Evolutionary conservation across 192 early-diverging fungal genomes (phyloP).

Genomic region (Coemansia sp.): DNA sequence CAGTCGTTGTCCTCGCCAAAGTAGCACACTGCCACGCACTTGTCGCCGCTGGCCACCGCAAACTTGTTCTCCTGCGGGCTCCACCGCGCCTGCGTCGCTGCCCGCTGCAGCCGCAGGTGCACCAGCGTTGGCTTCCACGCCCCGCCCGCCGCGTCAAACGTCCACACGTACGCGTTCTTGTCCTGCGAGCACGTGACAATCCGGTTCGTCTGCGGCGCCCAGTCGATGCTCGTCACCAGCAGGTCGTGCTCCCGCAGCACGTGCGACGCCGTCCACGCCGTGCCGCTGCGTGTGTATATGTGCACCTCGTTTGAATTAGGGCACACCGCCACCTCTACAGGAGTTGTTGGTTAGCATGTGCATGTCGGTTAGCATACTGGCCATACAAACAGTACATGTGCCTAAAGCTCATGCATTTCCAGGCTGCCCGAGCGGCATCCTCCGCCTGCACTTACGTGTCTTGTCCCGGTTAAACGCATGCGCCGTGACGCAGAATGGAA

Average conservation of each 20-base stretch:
- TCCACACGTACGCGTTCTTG: slow-evolving; percentile 99
- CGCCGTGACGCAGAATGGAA: slow-evolving; percentile 74
- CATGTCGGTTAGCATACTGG: too few species aligned
- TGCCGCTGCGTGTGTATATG: slow-evolving; percentile 70
- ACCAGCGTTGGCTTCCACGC: slow-evolving; percentile 91
- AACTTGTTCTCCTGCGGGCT: slow-evolving; percentile 97
- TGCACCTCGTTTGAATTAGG: slow-evolving; percentile 89
- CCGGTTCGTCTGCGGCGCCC: slow-evolving; percentile 91
- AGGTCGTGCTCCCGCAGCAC: slow-evolving; percentile 92
- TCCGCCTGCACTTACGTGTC: slow-evolving; percentile 60
- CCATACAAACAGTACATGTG: too few species aligned
- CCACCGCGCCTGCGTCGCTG: slow-evolving; percentile 93
- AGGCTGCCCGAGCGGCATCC: neutral
- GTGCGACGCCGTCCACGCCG: slow-evolving; percentile 63
- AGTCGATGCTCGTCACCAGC: slow-evolving; percentile 92
- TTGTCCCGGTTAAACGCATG: slow-evolving; percentile 91
- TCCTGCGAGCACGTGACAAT: slow-evolving; percentile 98
- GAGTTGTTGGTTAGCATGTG: neutral
- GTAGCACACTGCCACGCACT: slow-evolving; percentile 90
- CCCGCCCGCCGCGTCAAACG: slow-evolving; percentile 55
- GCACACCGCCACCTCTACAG: slow-evolving; percentile 83
- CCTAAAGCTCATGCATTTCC: too few species aligned
- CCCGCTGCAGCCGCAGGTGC: slow-evolving; percentile 92
- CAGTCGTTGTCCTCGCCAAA: slow-evolving; percentile 96
- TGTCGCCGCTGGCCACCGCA: slow-evolving; percentile 92